These are phyloP conservation scores for Ogataea neopini DNA, from an alignment of 805 yeast genomes.

Conservation along the genomic window DNA sequence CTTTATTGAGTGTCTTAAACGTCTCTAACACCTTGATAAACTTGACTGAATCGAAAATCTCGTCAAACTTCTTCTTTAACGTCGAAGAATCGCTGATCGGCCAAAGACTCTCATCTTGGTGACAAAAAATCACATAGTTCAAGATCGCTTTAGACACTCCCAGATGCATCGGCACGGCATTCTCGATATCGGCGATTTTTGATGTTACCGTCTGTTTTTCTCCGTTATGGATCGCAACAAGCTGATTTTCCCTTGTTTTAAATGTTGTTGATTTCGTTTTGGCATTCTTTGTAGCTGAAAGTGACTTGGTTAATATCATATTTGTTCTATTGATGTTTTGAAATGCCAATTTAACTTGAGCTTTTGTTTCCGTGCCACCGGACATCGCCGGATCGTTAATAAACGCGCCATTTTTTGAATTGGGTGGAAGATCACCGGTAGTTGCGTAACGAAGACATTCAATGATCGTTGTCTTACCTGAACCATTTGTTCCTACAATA, in stretches of 20 bases:
- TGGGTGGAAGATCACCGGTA: conserved; percentile 95
- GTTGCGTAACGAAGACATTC: conserved; percentile 94
- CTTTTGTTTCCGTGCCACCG: conserved; percentile 75
- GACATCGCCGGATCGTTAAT: conserved; percentile 86
- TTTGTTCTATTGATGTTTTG: conserved; percentile 67
- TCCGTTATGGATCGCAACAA: conserved; percentile 64
- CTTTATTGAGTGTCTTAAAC: conserved; percentile 74
- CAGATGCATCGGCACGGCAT: conserved; percentile 73
- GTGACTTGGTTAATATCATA: conserved; percentile 84
- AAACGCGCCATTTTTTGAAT: conserved; percentile 94
- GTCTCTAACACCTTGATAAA: conserved; percentile 88
- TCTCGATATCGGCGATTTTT: conserved; percentile 80
- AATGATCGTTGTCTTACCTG: conserved; percentile 94
- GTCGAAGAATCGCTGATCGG: conserved; percentile 90
- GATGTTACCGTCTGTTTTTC: conserved; percentile 76
- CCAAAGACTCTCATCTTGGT: conserved; percentile 97
- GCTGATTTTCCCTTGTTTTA: conserved; percentile 89
- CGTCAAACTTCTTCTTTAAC: conserved; percentile 91
- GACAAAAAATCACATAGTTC: conserved; percentile 94
- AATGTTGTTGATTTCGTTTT: conserved; percentile 56
- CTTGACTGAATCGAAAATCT: conserved; percentile 92
- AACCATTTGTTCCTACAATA: conserved; percentile 94
- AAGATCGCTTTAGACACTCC: conserved; percentile 89
- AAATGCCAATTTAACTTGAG: conserved; percentile 89
- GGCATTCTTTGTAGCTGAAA: conserved; percentile 69